Evolutionary conservation across 176 grass and related monocot species (phyloP).

Genomic region (Tillandsia leiboldiana): DNA sequence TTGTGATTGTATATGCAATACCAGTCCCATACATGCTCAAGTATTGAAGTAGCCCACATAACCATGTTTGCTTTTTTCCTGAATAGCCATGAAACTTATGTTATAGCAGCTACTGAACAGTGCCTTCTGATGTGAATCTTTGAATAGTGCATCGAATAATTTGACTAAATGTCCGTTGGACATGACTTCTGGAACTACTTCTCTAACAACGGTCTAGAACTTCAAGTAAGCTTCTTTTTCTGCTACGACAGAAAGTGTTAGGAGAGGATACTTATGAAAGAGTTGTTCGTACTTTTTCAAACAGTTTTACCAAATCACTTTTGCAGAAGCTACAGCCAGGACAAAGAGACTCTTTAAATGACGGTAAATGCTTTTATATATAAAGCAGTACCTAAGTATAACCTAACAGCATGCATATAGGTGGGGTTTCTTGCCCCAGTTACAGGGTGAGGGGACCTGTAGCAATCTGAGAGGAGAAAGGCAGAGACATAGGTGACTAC

Average conservation of each 20-base stretch:
- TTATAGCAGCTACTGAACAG: background rate
- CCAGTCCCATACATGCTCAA: conserved; percentile 43
- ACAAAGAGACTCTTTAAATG: too few species aligned
- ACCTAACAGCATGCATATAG: conserved; percentile 56
- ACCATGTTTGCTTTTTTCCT: conserved; percentile 62
- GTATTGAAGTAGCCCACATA: conserved; percentile 53
- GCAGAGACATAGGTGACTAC: conserved; percentile 54
- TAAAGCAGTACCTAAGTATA: conserved; percentile 25
- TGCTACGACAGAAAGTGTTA: background rate
- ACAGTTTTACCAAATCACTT: too few species aligned
- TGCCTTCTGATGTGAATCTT: background rate
- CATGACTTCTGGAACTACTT: background rate
- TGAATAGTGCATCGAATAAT: conserved; percentile 12
- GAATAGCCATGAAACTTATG: conserved; percentile 23
- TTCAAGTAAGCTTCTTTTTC: background rate
- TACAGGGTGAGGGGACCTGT: conserved; percentile 35
- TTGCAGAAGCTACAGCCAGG: too few species aligned
- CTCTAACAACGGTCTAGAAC: background rate
- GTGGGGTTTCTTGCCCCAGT: conserved; percentile 46
- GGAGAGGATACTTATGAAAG: too few species aligned
- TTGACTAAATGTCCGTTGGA: background rate
- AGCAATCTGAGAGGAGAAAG: conserved; percentile 43
- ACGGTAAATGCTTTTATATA: too few species aligned
- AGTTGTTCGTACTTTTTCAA: too few species aligned
- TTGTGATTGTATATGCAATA: conserved; percentile 58